Conservation (phyloP, 305 asterid genomes). For the Rubia tinctorum region DNA sequence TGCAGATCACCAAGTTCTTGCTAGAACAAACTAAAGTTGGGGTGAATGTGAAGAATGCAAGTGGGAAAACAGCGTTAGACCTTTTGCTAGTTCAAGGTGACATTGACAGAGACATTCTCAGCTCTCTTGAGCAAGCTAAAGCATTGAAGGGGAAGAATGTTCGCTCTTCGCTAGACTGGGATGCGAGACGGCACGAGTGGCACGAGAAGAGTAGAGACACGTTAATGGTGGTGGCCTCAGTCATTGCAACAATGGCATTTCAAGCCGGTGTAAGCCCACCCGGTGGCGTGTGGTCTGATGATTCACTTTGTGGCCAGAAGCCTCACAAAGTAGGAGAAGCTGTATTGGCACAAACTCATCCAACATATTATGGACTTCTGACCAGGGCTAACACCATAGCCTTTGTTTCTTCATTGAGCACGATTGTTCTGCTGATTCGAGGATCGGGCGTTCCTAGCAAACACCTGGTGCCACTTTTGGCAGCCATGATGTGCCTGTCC, state of each 20-base stretch:
- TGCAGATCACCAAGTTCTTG: conserved; percentile 6
- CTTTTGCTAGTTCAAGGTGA: conserved; percentile 4
- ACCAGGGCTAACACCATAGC: conserved; percentile 33
- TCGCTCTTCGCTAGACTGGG: background rate
- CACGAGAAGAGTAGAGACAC: conserved; percentile 40
- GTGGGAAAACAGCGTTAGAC: conserved; percentile 9
- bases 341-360: conserved; percentile 38
- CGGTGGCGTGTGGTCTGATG: conserved; percentile 48
- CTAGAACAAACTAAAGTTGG: background rate
- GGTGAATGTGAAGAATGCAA: background rate
- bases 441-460: conserved; percentile 21
- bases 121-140: background rate
- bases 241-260: conserved; percentile 60
- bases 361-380: conserved; percentile 5
- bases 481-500: conserved; percentile 51
- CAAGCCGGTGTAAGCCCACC: conserved; percentile 51
- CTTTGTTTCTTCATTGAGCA: conserved; percentile 47
- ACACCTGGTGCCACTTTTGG: conserved; percentile 38
- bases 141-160: background rate
- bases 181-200: conserved; percentile 26
- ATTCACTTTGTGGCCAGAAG: conserved; percentile 2
- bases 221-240: conserved; percentile 55
- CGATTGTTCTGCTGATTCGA: conserved; percentile 43
- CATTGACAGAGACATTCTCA: background rate
- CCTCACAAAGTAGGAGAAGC: conserved; percentile 47